These are phyloP conservation scores for Metschnikowia colocasiae DNA, from an alignment of 805 yeast species.

Conservation along the genomic window DNA sequence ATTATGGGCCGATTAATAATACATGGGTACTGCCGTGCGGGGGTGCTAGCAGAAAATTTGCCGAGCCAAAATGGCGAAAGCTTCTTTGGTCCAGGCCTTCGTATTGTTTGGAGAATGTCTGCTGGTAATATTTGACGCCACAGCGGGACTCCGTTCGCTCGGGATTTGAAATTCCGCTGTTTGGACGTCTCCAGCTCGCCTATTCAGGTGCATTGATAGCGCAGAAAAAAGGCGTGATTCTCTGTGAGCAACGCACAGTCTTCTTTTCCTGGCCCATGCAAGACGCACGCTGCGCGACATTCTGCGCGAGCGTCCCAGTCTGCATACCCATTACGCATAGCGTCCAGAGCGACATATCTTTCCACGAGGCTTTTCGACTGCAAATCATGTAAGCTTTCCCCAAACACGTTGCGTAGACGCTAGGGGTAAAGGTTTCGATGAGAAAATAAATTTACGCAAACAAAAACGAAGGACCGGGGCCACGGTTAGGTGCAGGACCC, in stretches of 20 bases:
- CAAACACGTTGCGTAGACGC: too few relatives aligned
- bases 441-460: too few relatives aligned
- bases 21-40: too few relatives aligned
- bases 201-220: slow-evolving; percentile 1
- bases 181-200: neutral
- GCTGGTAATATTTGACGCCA: too few relatives aligned
- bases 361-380: neutral
- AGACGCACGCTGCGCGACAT: slow-evolving; percentile 5
- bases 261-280: neutral
- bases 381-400: neutral
- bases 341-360: neutral
- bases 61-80: too few relatives aligned
- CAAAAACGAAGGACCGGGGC: too few relatives aligned
- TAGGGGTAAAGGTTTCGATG: too few relatives aligned
- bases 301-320: neutral
- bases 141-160: neutral
- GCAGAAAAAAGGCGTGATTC: slow-evolving; percentile 1
- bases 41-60: too few relatives aligned
- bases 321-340: neutral
- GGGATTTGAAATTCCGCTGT: neutral
- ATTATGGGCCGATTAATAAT: neutral
- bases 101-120: too few relatives aligned
- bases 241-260: neutral
- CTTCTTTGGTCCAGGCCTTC: too few relatives aligned
- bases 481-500: too few relatives aligned